A percentile compares a stretch with the other conserved stretches of the same genome.
These are phyloP conservation scores for Monosporascus ibericus DNA, from an alignment of 2,329 filamentous ascomycete species.

Conservation along the genomic window DNA sequence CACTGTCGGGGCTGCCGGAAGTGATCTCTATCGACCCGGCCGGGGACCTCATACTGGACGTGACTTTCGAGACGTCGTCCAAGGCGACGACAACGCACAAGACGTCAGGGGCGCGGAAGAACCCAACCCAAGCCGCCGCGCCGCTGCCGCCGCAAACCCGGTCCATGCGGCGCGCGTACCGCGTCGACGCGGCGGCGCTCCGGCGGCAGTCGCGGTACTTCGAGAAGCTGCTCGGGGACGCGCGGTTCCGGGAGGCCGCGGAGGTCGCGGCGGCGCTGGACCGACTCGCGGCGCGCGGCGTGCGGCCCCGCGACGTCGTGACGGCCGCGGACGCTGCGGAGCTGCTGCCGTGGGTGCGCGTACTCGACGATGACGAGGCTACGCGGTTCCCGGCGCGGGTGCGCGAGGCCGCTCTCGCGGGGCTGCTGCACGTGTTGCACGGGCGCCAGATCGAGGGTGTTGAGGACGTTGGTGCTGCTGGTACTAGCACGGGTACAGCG, in stretches of 20 bases:
- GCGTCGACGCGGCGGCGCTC: constrained; percentile 52
- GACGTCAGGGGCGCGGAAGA: no score
- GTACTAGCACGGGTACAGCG: constrained; percentile 7
- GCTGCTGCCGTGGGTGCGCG: constrained; percentile 56
- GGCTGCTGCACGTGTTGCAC: constrained; percentile 64
- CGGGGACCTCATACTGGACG: constrained; percentile 61
- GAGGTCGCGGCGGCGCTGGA: constrained; percentile 46
- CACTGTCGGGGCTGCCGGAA: constrained; percentile 16
- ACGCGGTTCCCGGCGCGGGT: constrained; percentile 43
- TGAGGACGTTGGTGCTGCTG: not conserved
- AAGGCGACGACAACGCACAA: no score
- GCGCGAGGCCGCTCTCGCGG: constrained; percentile 57
- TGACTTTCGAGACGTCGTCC: constrained; percentile 55
- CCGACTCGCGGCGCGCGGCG: constrained; percentile 39
- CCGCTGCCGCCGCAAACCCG: constrained; percentile 27
- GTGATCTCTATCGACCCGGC: constrained; percentile 46
- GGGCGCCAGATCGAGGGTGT: constrained; percentile 34
- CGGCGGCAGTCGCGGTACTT: constrained; percentile 64
- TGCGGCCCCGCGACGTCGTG: constrained; percentile 43
- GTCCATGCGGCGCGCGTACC: constrained; percentile 43
- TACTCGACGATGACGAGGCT: constrained; percentile 64
- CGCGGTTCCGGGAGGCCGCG: constrained; percentile 57
- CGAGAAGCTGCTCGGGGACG: constrained; percentile 56
- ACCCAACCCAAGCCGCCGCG: constrained; percentile 14
- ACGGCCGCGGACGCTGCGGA: constrained; percentile 17